These are phyloP conservation scores for Brassica nigra DNA, from an alignment of 345 rosid genomes.

Conservation along the genomic window DNA sequence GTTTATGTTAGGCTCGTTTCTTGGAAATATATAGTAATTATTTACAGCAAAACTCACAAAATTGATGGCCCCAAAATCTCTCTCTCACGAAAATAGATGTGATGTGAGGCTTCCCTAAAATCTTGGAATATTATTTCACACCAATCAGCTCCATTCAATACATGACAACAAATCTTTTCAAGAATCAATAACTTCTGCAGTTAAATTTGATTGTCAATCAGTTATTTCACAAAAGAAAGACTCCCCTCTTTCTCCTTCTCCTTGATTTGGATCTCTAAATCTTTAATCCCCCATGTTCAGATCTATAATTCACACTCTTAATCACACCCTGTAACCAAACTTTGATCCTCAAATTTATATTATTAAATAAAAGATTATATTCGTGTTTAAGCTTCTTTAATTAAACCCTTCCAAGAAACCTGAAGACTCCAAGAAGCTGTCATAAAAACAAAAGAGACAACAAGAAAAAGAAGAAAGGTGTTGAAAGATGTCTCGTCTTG, in stretches of 20 bases:
- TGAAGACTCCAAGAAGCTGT: conserved; percentile 48
- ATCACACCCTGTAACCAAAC: conserved; percentile 29
- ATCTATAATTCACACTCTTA: conserved; percentile 5
- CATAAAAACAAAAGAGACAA: background rate
- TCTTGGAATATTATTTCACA: conserved; percentile 32
- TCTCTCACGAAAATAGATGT: conserved; percentile 29
- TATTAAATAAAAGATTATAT: conserved; percentile 8
- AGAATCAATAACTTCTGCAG: conserved; percentile 12
- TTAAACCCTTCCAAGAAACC: conserved; percentile 52
- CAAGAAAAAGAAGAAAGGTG: conserved; percentile 16
- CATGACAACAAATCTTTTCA: conserved; percentile 6
- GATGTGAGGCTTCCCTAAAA: conserved; percentile 35
- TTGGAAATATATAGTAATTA: conserved; percentile 7
- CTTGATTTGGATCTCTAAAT: conserved; percentile 38
- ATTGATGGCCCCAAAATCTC: conserved; percentile 39
- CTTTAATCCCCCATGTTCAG: conserved; percentile 27
- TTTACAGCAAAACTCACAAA: conserved; percentile 3
- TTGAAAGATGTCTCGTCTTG: conserved; percentile 64
- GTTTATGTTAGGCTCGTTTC: conserved; percentile 21
- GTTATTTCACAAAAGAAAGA: conserved; percentile 3
- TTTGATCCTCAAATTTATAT: conserved; percentile 29
- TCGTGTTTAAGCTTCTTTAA: conserved; percentile 33
- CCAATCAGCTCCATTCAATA: conserved; percentile 27
- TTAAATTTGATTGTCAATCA: conserved; percentile 7
- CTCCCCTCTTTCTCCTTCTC: conserved; percentile 17